Conservation (phyloP, 345 rosid species). For the Hibiscus syriacus region DNA sequence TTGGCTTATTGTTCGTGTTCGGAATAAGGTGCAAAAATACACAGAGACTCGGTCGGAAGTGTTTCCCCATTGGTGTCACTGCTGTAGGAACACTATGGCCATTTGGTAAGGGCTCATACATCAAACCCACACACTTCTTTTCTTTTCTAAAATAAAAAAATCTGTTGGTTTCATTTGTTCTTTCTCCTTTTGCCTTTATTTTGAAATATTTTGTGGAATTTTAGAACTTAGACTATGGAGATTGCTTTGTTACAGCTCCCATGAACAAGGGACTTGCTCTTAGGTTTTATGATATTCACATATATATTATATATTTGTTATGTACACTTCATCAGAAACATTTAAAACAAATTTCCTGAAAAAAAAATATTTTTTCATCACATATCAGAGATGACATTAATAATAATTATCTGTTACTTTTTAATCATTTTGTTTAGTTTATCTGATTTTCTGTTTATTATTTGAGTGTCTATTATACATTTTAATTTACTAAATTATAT, state of each 20-base stretch:
- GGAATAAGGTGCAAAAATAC: conserved; percentile 24
- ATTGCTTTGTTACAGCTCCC: conserved; percentile 43
- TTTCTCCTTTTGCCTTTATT: conserved; percentile 1
- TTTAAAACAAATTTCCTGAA: too few species aligned
- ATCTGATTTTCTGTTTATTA: too few species aligned
- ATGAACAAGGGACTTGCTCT: conserved; percentile 30
- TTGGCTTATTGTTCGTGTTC: conserved; percentile 18
- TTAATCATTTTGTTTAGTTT: too few species aligned
- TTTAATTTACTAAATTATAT: too few species aligned
- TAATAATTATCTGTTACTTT: too few species aligned
- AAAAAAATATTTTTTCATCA: too few species aligned
- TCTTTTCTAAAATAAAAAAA: too few species aligned
- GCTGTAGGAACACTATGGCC: conserved; percentile 29
- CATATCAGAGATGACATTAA: too few species aligned
- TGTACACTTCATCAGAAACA: too few species aligned
- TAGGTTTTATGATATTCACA: too few species aligned
- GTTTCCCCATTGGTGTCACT: conserved; percentile 10
- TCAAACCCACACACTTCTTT: conserved; percentile 16
- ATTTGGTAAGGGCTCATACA: conserved; percentile 16
- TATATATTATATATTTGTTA: too few species aligned
- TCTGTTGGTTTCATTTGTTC: conserved; percentile 17
- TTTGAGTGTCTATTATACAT: too few species aligned
- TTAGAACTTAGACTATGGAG: conserved; percentile 40
- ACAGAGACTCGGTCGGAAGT: conserved; percentile 9
- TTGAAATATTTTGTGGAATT: conserved; percentile 22